Evolutionary conservation across 2,329 filamentous ascomycete species (phyloP), one percentile per base, ranked within the genome.

Genomic region (Pyrenochaeta sp.): DNA sequence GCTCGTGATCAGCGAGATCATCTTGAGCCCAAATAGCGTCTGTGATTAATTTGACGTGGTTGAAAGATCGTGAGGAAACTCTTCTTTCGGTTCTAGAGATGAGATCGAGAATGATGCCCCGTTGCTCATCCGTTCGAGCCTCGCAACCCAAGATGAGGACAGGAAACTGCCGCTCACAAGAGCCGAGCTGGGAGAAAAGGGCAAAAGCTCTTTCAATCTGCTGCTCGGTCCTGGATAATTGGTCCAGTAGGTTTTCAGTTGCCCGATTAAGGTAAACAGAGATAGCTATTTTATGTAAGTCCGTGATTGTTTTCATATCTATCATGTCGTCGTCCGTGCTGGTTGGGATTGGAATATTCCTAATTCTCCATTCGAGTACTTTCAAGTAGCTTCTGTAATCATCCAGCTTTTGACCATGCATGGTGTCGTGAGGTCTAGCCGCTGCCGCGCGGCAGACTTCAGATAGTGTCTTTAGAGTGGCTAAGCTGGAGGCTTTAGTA

Each of bases 101-200:
- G 10, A 69, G n/a, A 25, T 59, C 61, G 27, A 69, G 54, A 3
- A 65, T 37, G n/a, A 60, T 47, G 44, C 64, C 56, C 45, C 69
- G 62, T 52, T 72, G 63, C 45, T 68, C 65, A 58, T 74, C 71
- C 43, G 61, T 68, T 34, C 65, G 56, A 43, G 72, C 72, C 49
- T 74, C 71, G 54, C 69, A 72, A 34, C 69, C 70, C 45, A 73
- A 51, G 52, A 74, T 65, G 52, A 67, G 58, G 25, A 74, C 46
- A 44, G 71, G 71, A 57, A 71, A 74, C 49, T 71, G 64, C 19
- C 54, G 59, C 44, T 70, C 57, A 52, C 70, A 73, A 28, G 50
- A 65, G 30, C 58, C 49, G 37, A 72, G 25, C 27, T 58, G 47
- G 25, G 61, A 51, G 22, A 72, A 56, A 10, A 65, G 9, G 24